Evolutionary conservation across 2,329 filamentous ascomycete species (phyloP).

Genomic region (Neonectria punicea): DNA sequence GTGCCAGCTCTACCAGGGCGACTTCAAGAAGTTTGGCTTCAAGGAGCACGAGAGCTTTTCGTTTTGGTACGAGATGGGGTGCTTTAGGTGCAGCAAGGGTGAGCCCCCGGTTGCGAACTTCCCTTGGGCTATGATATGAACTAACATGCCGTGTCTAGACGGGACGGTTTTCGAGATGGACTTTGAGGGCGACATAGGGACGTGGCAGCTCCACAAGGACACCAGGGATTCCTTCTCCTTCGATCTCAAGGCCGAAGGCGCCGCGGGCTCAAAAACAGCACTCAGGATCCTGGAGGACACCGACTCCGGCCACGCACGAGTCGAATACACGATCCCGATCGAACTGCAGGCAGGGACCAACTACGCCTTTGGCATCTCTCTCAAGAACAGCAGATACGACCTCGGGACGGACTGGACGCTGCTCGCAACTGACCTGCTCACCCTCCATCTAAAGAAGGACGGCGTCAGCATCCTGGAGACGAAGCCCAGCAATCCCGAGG

Average conservation of each 20-base stretch:
- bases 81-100: neutral
- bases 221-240: neutral
- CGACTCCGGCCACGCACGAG: neutral
- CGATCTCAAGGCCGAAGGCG: neutral
- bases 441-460: no score
- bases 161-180: neutral
- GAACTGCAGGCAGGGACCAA: neutral
- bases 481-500: neutral
- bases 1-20: neutral
- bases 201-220: neutral
- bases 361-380: neutral
- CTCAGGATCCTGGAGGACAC: neutral
- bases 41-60: neutral
- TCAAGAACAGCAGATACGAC: neutral
- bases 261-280: neutral
- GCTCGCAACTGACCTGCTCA: neutral
- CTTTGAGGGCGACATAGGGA: neutral
- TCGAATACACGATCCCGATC: neutral
- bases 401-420: neutral
- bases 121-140: neutral
- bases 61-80: neutral
- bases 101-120: neutral
- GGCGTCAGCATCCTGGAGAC: no score
- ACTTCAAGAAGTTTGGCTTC: neutral
- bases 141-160: neutral